phyloP scores from a whole-genome alignment of 768 basidiomycete genomes.

The Mycena maculata region DNA sequence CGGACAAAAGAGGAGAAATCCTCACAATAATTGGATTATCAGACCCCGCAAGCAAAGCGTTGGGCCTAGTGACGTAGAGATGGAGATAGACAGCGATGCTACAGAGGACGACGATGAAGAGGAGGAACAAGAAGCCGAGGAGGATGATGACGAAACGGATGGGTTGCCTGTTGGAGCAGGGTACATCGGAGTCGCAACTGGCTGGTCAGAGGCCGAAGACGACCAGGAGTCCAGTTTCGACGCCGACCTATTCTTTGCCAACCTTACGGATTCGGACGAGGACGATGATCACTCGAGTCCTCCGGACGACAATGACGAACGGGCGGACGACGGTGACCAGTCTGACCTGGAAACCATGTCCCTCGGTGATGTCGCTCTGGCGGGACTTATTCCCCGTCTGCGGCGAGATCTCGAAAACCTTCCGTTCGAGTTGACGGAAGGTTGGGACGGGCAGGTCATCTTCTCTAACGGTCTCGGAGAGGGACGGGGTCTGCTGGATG shows the following conservation, averaged over 20 bases:
- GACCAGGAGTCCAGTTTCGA: conserved; percentile 85
- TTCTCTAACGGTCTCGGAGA: conserved; percentile 74
- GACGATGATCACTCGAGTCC: conserved; percentile 41
- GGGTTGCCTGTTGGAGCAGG: conserved; percentile 48
- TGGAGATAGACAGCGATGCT: conserved; percentile 71
- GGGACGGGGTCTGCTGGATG: conserved; percentile 70
- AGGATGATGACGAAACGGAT: conserved; percentile 61
- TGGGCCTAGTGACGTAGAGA: conserved; percentile 70
- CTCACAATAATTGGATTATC: conserved; percentile 74
- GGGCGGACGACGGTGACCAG: conserved; percentile 60
- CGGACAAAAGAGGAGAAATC: conserved; percentile 50
- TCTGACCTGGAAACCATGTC: conserved; percentile 55
- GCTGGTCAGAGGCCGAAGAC: conserved; percentile 86
- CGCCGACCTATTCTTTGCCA: conserved; percentile 86
- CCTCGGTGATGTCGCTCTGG: conserved; percentile 41
- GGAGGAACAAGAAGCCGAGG: conserved; percentile 55
- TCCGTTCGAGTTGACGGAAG: conserved; percentile 75
- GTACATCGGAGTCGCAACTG: conserved; percentile 75
- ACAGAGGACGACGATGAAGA: conserved; percentile 72
- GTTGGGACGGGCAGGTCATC: conserved; percentile 81
- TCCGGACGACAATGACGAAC: conserved; percentile 65
- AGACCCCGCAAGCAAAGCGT: conserved; percentile 77
- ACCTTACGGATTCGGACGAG: conserved; percentile 71
- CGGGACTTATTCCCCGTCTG: conserved; percentile 43
- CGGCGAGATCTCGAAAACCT: conserved; percentile 52